phyloP scores from a whole-genome alignment of 345 rosid species.

The Leavenworthia alabamica region DNA sequence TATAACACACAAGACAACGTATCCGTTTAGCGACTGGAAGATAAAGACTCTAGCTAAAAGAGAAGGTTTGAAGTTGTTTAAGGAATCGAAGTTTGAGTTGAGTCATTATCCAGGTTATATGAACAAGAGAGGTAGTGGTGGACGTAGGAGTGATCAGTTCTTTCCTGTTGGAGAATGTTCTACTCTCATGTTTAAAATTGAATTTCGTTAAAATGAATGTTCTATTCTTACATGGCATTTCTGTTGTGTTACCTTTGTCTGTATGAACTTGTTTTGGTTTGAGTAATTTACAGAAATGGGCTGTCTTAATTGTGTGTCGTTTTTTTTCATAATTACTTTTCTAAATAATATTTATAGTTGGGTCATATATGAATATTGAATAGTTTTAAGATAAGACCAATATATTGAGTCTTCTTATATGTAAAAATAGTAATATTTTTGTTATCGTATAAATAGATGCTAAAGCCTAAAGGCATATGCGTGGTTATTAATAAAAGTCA shows the following conservation, averaged over 20 bases:
- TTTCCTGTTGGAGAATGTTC: conserved; percentile 28
- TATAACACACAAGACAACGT: conserved; percentile 46
- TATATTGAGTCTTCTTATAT: background rate
- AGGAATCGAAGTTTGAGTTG: conserved; percentile 15
- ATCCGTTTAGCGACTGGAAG: conserved; percentile 43
- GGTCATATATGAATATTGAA: background rate
- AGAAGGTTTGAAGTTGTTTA: conserved; percentile 32
- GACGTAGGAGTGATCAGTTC: conserved; percentile 1
- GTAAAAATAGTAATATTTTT: background rate
- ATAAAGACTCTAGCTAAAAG: conserved; percentile 28
- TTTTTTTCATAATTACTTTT: too few species aligned
- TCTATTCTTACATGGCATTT: background rate
- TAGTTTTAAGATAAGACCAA: background rate
- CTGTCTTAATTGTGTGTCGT: too few species aligned
- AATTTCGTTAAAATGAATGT: too few species aligned
- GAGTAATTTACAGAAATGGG: background rate
- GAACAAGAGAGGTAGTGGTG: conserved; percentile 50
- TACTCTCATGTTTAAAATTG: conserved; percentile 16
- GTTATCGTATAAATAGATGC: background rate
- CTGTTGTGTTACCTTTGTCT: background rate
- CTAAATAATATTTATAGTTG: background rate
- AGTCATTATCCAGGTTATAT: conserved; percentile 43
- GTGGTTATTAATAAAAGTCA: conserved; percentile 22
- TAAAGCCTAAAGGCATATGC: conserved; percentile 9
- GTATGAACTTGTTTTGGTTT: background rate